A percentile compares a stretch with the other conserved stretches of the same genome.
These are phyloP conservation scores for Saccharomycopsis sp. DNA, from an alignment of 805 yeast species.

Conservation along the genomic window DNA sequence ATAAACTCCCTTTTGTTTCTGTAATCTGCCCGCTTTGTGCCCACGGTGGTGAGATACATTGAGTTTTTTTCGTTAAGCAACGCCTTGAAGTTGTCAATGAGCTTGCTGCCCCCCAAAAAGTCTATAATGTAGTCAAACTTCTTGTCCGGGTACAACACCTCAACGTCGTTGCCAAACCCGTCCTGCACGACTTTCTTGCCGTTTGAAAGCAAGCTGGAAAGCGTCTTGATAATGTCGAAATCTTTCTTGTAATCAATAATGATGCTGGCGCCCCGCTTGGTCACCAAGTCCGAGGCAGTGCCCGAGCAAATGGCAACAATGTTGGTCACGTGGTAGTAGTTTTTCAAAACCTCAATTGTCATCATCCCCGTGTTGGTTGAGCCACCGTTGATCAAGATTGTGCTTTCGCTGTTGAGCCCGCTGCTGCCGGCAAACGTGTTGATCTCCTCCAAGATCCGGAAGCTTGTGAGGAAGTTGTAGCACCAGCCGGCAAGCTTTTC, in stretches of 20 bases:
- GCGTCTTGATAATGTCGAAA: slow-evolving; percentile 22
- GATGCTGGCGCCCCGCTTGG: slow-evolving; percentile 42
- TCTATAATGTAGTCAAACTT: slow-evolving; percentile 62
- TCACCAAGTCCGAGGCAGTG: slow-evolving; percentile 37
- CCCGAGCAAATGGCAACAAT: slow-evolving; percentile 55
- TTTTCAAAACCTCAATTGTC: slow-evolving; percentile 50
- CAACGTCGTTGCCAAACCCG: slow-evolving; percentile 22
- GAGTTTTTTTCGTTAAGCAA: slow-evolving; percentile 26
- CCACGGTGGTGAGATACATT: slow-evolving; percentile 50
- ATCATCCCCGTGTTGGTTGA: slow-evolving; percentile 65
- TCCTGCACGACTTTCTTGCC: slow-evolving; percentile 21
- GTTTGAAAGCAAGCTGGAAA: slow-evolving; percentile 26
- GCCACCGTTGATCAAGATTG: slow-evolving; percentile 65
- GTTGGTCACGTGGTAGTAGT: slow-evolving; percentile 38
- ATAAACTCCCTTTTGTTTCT: slow-evolving; percentile 22
- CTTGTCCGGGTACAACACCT: slow-evolving; percentile 29
- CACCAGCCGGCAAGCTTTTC: slow-evolving; percentile 60
- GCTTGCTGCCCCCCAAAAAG: slow-evolving; percentile 56
- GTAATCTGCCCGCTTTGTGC: slow-evolving; percentile 44
- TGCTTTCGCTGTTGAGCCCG: slow-evolving; percentile 33
- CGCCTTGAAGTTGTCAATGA: slow-evolving; percentile 27
- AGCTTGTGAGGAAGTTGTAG: slow-evolving; percentile 56
- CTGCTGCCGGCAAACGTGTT: slow-evolving; percentile 21
- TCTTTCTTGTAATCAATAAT: slow-evolving; percentile 40
- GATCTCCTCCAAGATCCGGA: slow-evolving; percentile 31